A percentile compares a stretch with the other conserved stretches of the same genome.
Evolutionary conservation across 306 rosid genomes (phyloP).

Genomic region (Crataegus laevigata): DNA sequence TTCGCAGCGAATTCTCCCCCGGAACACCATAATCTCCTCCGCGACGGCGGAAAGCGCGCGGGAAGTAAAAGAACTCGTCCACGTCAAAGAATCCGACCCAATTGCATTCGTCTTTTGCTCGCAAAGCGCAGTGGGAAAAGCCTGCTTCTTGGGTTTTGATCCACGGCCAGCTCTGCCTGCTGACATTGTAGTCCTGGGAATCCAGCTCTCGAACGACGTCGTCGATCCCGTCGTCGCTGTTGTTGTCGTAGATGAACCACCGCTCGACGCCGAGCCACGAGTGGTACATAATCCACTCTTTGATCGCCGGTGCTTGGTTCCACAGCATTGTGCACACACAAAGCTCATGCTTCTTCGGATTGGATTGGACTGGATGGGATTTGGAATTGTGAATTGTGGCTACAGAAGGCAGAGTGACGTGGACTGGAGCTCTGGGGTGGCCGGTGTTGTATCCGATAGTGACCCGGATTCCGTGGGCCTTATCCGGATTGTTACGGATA

Average conservation of each 20-base stretch:
- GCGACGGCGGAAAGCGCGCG: conserved; percentile 29
- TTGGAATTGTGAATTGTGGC: conserved; percentile 33
- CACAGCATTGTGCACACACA: conserved; percentile 93
- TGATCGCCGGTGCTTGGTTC: conserved; percentile 76
- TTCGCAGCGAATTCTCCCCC: conserved; percentile 50
- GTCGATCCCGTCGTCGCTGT: conserved; percentile 75
- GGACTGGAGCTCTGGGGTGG: conserved; percentile 23
- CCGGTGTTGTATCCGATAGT: conserved; percentile 37
- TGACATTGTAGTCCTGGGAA: conserved; percentile 50
- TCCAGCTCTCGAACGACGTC: conserved; percentile 51
- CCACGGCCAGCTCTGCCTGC: conserved; percentile 85
- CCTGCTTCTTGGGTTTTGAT: conserved; percentile 96
- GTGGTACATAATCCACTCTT: conserved; percentile 92
- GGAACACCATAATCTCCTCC: conserved; percentile 16
- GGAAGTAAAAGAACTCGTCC: conserved; percentile 86
- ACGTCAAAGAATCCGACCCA: conserved; percentile 97
- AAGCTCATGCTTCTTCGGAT: conserved; percentile 48
- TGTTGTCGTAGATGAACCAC: conserved; percentile 94
- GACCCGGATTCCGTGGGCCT: conserved; percentile 52
- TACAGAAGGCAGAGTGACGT: conserved; percentile 49
- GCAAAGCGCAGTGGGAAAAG: conserved; percentile 84
- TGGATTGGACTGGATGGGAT: neutral
- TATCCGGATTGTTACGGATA: conserved; percentile 29
- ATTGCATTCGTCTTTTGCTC: conserved; percentile 72
- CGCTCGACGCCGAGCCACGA: conserved; percentile 88